Evolutionary conservation across 179 eudicot species (phyloP).

Genomic region (Silene coronaria): DNA sequence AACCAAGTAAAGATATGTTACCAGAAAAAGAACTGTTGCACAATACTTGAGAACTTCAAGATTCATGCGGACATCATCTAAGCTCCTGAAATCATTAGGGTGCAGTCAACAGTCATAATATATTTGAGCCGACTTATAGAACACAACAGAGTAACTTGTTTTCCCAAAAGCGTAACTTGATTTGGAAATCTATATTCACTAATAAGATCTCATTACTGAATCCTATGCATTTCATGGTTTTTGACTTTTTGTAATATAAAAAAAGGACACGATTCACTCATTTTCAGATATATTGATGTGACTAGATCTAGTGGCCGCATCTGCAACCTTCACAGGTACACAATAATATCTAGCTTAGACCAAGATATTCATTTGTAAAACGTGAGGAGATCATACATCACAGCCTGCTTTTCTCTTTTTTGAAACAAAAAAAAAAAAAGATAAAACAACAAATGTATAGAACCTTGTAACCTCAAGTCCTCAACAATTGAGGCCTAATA

Average conservation of each 20-base stretch:
- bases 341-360: not conserved
- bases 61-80: constrained; percentile 96
- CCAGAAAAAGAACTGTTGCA: constrained; percentile 92
- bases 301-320: not conserved
- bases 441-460: not conserved
- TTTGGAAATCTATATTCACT: not conserved
- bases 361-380: constrained; percentile 2
- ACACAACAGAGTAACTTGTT: not conserved
- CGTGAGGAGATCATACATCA: not conserved
- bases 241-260: not conserved
- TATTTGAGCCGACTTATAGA: not conserved
- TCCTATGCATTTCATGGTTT: not conserved
- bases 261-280: not conserved
- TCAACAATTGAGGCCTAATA: not conserved
- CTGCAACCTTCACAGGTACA: not conserved
- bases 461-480: not conserved
- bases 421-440: not conserved
- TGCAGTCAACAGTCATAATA: not conserved
- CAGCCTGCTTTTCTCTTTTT: not conserved
- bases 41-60: constrained; percentile 93
- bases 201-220: not conserved
- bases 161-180: not conserved
- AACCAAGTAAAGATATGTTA: constrained; percentile 29
- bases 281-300: not conserved
- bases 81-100: constrained; percentile 55